Percentiles rank a stretch among this genome's conserved stretches.
These are phyloP conservation scores for Kluyveromyces nonfermentans DNA, from an alignment of 805 yeast genomes.

Conservation along the genomic window DNA sequence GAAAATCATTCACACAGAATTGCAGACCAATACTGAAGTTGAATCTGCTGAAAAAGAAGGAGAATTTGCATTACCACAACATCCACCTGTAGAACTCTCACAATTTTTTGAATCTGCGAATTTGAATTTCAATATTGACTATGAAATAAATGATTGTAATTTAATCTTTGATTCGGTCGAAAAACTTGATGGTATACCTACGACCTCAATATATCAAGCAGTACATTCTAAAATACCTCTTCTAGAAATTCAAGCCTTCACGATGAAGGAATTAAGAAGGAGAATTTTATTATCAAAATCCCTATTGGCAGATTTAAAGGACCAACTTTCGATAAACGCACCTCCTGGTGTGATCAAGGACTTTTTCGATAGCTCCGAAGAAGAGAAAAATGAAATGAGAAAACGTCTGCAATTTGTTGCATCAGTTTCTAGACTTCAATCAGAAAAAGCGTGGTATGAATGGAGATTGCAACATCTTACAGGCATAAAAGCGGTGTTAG, in stretches of 20 bases:
- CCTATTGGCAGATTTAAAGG: constrained; percentile 38
- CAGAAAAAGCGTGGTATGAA: constrained; percentile 49
- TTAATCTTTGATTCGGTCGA: not conserved
- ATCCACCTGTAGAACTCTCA: constrained; percentile 7
- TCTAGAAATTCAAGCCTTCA: constrained; percentile 41
- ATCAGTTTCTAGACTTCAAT: constrained; percentile 42
- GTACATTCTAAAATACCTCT: constrained; percentile 23
- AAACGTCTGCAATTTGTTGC: constrained; percentile 43
- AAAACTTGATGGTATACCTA: not conserved
- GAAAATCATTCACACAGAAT: not conserved
- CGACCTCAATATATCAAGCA: constrained; percentile 10
- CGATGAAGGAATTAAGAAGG: constrained; percentile 43
- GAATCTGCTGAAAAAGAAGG: not conserved
- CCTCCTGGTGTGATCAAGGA: constrained; percentile 43
- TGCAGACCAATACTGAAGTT: not conserved
- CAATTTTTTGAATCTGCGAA: constrained; percentile 15
- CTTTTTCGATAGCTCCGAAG: constrained; percentile 34
- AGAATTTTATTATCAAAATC: constrained; percentile 41
- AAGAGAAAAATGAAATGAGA: constrained; percentile 34
- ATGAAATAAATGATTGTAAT: constrained; percentile 2
- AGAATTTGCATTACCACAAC: not conserved
- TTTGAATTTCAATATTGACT: constrained; percentile 13
- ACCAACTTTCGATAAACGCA: constrained; percentile 33
- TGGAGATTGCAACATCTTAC: constrained; percentile 49
- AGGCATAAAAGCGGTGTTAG: constrained; percentile 32